A percentile compares a stretch with the other conserved stretches of the same genome.
Evolutionary conservation across 1,284 basidiomycete species (phyloP).

Genomic region (Rhodotorula sp.): DNA sequence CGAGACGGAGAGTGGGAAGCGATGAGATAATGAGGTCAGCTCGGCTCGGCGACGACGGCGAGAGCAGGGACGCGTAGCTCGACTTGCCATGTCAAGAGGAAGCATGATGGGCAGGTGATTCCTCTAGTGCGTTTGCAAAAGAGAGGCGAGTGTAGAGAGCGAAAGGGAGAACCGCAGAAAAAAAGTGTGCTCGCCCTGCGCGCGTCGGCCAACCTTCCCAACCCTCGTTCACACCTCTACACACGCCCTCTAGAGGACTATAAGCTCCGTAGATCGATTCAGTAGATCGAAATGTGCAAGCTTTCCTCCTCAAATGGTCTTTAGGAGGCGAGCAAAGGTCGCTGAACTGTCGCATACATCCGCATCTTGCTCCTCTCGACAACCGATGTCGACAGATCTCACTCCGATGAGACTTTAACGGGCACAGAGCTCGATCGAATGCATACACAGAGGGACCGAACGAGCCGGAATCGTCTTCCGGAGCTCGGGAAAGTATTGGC

Average conservation of each 20-base stretch:
- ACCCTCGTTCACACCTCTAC: background rate
- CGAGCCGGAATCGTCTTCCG: too few relatives aligned
- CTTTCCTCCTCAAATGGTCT: background rate
- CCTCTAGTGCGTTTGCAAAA: background rate
- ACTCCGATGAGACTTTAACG: background rate
- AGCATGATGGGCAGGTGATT: conserved; percentile 5
- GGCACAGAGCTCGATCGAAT: too few relatives aligned
- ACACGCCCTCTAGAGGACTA: background rate
- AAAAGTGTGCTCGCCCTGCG: background rate
- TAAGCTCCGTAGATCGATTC: background rate
- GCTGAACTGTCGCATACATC: background rate
- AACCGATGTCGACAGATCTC: background rate
- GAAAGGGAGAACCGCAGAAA: background rate
- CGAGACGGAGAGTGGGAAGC: background rate
- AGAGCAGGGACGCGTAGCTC: background rate
- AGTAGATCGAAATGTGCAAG: background rate
- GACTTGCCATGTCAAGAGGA: conserved; percentile 5
- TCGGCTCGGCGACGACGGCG: background rate
- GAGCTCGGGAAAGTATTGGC: too few relatives aligned
- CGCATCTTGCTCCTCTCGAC: background rate
- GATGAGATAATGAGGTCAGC: background rate
- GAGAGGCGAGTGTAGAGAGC: background rate
- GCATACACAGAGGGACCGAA: too few relatives aligned
- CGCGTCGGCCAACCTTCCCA: background rate
- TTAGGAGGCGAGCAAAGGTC: background rate